Base-by-base conservation (phyloP, 148 eudicot species). In the Polygonum aviculare region DNA sequence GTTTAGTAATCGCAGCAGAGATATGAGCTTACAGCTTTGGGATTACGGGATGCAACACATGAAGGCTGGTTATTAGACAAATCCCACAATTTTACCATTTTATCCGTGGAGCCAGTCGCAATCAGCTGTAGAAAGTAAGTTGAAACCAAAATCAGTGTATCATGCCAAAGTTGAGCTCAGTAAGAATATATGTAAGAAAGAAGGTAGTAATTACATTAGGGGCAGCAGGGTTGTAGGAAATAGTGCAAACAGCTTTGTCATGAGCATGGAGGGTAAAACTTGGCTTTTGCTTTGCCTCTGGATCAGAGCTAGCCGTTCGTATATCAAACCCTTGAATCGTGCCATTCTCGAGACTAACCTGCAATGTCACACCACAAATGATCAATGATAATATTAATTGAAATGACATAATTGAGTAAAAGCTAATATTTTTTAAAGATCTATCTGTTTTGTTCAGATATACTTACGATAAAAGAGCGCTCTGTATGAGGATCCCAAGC, bases 341-440 rank as follows among this genome's bases (percentile, higher is more conserved):
- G 70, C 98, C 98, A 80, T 91, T 84, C 77, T 94, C 97, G 73
- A 92, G 98, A 83, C 97, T 91, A 54, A 87, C 98, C 98, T 94
- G 90, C 62, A 79, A 65, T 26, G 44, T 31, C 35, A 14, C 39
- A 31, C 75, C 35, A 48, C 5, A 49, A 22, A 47, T 40, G 36
- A 72, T 31, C 3, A 15, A 15, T 33, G 33, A 47, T 5, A 45
- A 73, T 14, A 49, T 44, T 82, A 14, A 67, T 47, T 71, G n/a
- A 19, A 72, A 71, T 3, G 19, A 5, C 3, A 5, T 12, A 15
- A 16, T 67, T 15, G 71, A 35, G 19, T 35, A 67, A 26, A 26
- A 62, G 16, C 4, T 62, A 31, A 26, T 62, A 26, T 62, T 11
- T 26, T 38, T 33, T 38, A 62, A 67, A 22, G 7, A 67, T 67